phyloP scores from a whole-genome alignment of 208 protist genomes.

The Trichomonas vaginalis region DNA sequence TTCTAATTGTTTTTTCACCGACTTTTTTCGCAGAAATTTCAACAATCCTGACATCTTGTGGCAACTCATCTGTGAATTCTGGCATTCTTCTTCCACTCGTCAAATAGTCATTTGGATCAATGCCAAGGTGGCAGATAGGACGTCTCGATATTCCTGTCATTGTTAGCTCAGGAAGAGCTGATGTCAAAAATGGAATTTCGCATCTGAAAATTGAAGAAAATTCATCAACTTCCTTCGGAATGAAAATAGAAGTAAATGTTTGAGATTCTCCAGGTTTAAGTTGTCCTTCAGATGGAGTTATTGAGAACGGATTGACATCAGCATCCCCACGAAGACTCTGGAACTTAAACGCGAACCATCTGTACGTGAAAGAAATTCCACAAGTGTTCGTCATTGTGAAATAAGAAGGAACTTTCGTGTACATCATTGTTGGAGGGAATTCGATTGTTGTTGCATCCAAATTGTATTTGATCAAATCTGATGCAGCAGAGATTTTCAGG shows the following conservation, averaged over 20 bases:
- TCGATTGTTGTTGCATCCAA: slow-evolving; percentile 37
- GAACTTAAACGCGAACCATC: slow-evolving; percentile 32
- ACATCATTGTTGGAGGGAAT: slow-evolving; percentile 73
- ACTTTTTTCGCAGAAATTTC: neutral
- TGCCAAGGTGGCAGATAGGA: slow-evolving; percentile 77
- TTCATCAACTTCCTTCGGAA: slow-evolving; percentile 50
- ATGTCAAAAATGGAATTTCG: neutral
- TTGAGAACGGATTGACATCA: slow-evolving; percentile 47
- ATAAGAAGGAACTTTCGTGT: slow-evolving; percentile 55
- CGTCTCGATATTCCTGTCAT: slow-evolving; percentile 61
- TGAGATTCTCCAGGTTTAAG: slow-evolving; percentile 42
- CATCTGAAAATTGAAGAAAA: slow-evolving; percentile 12
- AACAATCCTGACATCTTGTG: neutral
- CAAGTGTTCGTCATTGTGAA: slow-evolving; percentile 65
- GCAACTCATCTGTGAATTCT: neutral
- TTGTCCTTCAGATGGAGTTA: slow-evolving; percentile 47
- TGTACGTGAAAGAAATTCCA: slow-evolving; percentile 54
- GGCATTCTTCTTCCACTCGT: slow-evolving; percentile 31
- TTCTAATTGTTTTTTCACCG: neutral
- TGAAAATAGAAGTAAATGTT: slow-evolving; percentile 59
- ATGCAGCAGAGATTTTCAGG: slow-evolving; percentile 22
- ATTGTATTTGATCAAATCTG: slow-evolving; percentile 26
- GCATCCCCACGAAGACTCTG: neutral
- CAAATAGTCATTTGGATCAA: slow-evolving; percentile 65
- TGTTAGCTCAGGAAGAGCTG: slow-evolving; percentile 32